A percentile compares a stretch with the other conserved stretches of the same genome.
phyloP scores from a whole-genome alignment of 2,329 filamentous ascomycete species.

The Ophiosphaerella herpotricha region DNA sequence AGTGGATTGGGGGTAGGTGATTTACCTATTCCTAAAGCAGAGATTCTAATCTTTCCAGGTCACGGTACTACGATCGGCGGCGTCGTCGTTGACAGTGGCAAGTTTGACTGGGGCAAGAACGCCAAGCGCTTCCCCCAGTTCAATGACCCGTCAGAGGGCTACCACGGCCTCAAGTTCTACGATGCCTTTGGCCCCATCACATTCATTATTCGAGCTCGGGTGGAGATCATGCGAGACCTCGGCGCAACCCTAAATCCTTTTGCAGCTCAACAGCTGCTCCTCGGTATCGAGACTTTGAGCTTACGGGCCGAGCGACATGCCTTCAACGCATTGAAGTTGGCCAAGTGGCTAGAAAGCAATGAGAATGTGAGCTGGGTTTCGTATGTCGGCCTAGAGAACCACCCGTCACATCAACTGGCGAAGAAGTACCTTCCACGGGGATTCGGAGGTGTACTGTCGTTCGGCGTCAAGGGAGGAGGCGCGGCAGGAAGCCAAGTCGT shows the following conservation, averaged over 20 bases:
- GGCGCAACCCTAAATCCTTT: slow-evolving; percentile 86
- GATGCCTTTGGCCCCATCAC: slow-evolving; percentile 84
- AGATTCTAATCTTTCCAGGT: slow-evolving; percentile 7
- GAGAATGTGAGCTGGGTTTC: slow-evolving; percentile 89
- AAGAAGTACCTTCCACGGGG: slow-evolving; percentile 86
- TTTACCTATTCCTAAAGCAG: background rate
- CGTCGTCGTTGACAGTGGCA: slow-evolving; percentile 83
- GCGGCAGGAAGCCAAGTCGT: slow-evolving; percentile 85
- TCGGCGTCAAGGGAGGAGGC: slow-evolving; percentile 88
- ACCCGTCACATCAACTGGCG: slow-evolving; percentile 77
- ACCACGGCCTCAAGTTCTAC: slow-evolving; percentile 93
- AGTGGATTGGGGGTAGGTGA: slow-evolving; percentile 82
- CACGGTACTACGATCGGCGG: slow-evolving; percentile 92
- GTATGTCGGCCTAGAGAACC: slow-evolving; percentile 85
- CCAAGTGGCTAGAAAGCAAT: slow-evolving; percentile 81
- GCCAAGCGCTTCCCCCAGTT: slow-evolving; percentile 88
- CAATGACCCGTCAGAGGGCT: slow-evolving; percentile 83
- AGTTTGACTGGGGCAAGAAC: slow-evolving; percentile 91
- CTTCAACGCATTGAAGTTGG: slow-evolving; percentile 78
- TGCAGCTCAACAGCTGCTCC: slow-evolving; percentile 85
- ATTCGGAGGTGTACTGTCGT: slow-evolving; percentile 88
- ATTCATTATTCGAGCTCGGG: slow-evolving; percentile 82
- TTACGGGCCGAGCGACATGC: slow-evolving; percentile 86
- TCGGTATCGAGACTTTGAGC: slow-evolving; percentile 88
- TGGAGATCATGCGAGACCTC: slow-evolving; percentile 88